Percentiles rank a stretch among this genome's conserved stretches.
phyloP scores from a whole-genome alignment of 345 rosid species.

The Gossypium sturtianum region DNA sequence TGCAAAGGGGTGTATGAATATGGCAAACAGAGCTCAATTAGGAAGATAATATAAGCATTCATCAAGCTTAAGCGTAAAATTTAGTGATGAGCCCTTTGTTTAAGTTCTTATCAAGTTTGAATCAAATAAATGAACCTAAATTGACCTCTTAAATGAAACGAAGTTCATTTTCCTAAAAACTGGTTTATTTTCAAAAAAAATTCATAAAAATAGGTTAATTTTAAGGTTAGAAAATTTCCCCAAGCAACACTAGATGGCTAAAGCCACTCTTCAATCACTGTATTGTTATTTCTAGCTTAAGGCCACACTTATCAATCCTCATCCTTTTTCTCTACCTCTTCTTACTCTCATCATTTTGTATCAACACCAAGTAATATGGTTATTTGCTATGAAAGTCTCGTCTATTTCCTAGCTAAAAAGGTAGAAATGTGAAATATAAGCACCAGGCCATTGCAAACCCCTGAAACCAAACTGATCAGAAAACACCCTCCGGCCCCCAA shows the following conservation, averaged over 20 bases:
- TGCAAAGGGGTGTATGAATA: neutral
- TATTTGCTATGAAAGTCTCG: neutral
- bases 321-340: neutral
- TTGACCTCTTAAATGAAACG: neutral
- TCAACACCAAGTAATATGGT: neutral
- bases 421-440: constrained; percentile 5
- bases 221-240: neutral
- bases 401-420: neutral
- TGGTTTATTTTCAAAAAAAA: no score
- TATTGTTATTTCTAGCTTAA: neutral
- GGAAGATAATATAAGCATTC: neutral
- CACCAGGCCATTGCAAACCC: neutral
- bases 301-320: neutral
- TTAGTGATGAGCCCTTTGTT: neutral
- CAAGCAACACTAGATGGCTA: neutral
- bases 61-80: neutral
- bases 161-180: neutral
- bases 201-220: no score
- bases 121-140: neutral
- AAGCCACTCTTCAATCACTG: neutral
- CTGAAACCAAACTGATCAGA: neutral
- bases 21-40: neutral
- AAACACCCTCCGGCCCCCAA: neutral
- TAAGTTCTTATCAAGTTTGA: neutral
- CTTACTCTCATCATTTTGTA: neutral